Evolutionary conservation across 163 green algal species (phyloP).

Genomic region (Scenedesmus sp.): DNA sequence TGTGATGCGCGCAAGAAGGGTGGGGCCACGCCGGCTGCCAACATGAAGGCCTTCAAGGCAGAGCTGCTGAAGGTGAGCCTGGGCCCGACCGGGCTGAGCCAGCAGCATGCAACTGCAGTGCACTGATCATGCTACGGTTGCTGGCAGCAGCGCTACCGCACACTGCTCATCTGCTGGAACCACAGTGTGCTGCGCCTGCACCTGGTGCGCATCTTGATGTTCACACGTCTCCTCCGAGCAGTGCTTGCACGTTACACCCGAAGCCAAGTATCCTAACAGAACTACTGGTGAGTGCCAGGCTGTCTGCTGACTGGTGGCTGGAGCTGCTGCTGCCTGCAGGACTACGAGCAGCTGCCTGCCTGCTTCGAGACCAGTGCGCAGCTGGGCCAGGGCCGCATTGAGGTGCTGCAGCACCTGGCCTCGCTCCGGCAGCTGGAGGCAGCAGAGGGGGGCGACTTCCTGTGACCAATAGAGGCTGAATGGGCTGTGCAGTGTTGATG

Average conservation of each 20-base stretch:
- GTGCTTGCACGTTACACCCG: neutral
- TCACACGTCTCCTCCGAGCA: too few relatives aligned
- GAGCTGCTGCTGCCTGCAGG: conserved; percentile 28
- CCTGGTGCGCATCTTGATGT: neutral
- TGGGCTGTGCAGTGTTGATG: too few relatives aligned
- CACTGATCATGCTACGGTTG: neutral
- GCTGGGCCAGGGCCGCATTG: conserved; percentile 73
- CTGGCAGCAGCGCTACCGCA: too few relatives aligned
- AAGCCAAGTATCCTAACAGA: too few relatives aligned
- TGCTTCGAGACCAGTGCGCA: conserved; percentile 83
- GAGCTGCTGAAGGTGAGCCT: conserved; percentile 50
- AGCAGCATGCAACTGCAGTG: neutral
- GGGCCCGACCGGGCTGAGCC: too few relatives aligned
- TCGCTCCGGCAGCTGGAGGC: conserved; percentile 60
- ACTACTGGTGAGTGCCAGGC: too few relatives aligned
- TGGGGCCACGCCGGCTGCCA: conserved; percentile 66
- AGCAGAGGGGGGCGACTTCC: conserved; percentile 4
- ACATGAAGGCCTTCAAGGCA: conserved; percentile 83
- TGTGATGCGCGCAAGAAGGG: conserved; percentile 89
- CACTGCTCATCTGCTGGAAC: too few relatives aligned
- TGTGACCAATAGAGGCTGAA: neutral
- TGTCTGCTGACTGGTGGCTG: neutral
- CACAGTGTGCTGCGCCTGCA: neutral
- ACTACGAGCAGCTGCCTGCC: conserved; percentile 83
- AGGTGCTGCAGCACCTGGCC: conserved; percentile 88